Base-by-base conservation (phyloP, 306 rosid species). In the Mimosa pudica region DNA sequence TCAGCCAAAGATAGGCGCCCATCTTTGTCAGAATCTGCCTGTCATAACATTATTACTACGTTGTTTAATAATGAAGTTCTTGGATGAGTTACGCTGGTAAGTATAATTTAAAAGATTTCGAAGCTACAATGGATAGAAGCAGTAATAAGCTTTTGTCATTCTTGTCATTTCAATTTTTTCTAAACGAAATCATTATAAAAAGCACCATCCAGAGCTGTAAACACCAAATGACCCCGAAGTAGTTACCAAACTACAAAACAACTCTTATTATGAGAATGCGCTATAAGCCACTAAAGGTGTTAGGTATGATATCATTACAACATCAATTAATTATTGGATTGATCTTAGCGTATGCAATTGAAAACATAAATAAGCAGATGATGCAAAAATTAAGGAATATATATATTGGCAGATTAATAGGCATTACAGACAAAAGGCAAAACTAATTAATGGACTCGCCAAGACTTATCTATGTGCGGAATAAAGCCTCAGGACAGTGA, bases 1-100 rank as follows among this genome's bases (percentile, higher is more conserved):
- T 95, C 99, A 47, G 79, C 18, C 97, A 90, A 83, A 55, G 89
- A 83, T 44, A 95, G 90, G 48, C 90, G 94, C 67, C 98, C 93
- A 78, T 95, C 98, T 85, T 91, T 93, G 87, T 95, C 87, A 30
- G 32, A 69, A 76, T 95, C 98, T 24, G 99, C 98, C 99, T 93
- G 93, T 76, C 85, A 86, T 60, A 66, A 80, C 66, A 86, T 48
- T 10, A 61, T 55, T 10, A 52, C 57, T 44, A 62, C 54, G 69
- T 24, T 7, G 67, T 73, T 68, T 47, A 82, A 55, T 17, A 78
- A 24, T 67, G 61, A 54, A 77, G 73, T 82, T 17, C n/a, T 8
- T 24, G 48, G 49, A 57, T 38, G 5, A 41, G 48, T 48, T 18
- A 61, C 41, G 42, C 55, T 49, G n/a, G 73, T 42, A 20, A 61